These are phyloP conservation scores for Neurospora sp. DNA, from an alignment of 495 filamentous ascomycete genomes.

Conservation along the genomic window DNA sequence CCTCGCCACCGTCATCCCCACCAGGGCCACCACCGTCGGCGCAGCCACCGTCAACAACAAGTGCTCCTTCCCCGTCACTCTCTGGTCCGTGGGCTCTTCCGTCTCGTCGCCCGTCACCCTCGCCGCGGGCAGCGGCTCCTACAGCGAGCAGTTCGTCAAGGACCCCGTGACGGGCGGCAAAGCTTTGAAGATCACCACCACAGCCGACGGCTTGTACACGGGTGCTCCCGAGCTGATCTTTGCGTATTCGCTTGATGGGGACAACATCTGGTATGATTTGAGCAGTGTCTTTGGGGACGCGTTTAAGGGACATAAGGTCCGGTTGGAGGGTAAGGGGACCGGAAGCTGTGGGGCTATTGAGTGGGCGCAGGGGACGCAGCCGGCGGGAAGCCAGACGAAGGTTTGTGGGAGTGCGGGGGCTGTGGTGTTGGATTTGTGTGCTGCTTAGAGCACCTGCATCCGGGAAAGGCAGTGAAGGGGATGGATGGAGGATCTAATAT, in stretches of 20 bases:
- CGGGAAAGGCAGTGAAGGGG: no score
- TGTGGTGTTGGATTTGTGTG: slow-evolving; percentile 21
- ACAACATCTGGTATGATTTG: slow-evolving; percentile 46
- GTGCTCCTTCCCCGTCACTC: slow-evolving; percentile 36
- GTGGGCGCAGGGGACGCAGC: slow-evolving; percentile 40
- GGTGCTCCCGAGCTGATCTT: slow-evolving; percentile 44
- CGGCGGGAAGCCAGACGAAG: slow-evolving; percentile 44
- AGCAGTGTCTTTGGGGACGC: slow-evolving; percentile 46
- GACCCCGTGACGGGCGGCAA: slow-evolving; percentile 45
- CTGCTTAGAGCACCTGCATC: slow-evolving; percentile 5
- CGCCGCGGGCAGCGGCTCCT: slow-evolving; percentile 22
- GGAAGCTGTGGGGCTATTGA: slow-evolving; percentile 35
- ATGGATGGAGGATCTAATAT: neutral
- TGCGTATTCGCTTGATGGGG: slow-evolving; percentile 43
- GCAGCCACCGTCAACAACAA: slow-evolving; percentile 44
- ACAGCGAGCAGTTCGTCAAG: slow-evolving; percentile 32
- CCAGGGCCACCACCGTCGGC: slow-evolving; percentile 32
- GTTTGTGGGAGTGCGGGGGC: slow-evolving; percentile 28
- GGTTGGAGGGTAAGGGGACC: slow-evolving; percentile 26
- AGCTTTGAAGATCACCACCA: slow-evolving; percentile 44
- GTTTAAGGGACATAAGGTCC: slow-evolving; percentile 38
- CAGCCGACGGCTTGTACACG: slow-evolving; percentile 41
- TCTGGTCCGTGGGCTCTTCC: slow-evolving; percentile 47
- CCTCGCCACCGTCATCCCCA: neutral
- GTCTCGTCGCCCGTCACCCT: slow-evolving; percentile 34